Evolutionary conservation across 2,329 filamentous ascomycete genomes (phyloP).

Genomic region (Cephalotrichum gorgonifer): DNA sequence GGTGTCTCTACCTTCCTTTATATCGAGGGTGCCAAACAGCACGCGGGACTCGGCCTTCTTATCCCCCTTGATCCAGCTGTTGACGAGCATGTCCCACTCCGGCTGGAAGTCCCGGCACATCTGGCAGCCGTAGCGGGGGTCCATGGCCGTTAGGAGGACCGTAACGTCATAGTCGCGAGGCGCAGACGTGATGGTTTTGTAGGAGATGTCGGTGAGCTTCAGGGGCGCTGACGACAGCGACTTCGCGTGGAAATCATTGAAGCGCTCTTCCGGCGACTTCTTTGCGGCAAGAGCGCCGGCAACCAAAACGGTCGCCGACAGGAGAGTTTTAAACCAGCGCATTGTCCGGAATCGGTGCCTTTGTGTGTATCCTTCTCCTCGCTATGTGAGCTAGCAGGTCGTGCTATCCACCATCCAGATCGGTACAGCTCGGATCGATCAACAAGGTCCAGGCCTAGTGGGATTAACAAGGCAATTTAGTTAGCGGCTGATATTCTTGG

Average conservation of each 20-base stretch:
- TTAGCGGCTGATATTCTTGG: not conserved
- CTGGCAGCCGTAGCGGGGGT: conserved; percentile 71
- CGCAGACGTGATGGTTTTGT: conserved; percentile 61
- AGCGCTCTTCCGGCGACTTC: conserved; percentile 54
- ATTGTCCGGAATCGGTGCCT: conserved; percentile 36
- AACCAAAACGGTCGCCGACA: conserved; percentile 53
- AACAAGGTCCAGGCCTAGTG: not conserved
- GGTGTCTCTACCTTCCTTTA: conserved; percentile 68
- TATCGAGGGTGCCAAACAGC: conserved; percentile 80
- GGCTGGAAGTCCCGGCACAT: conserved; percentile 87
- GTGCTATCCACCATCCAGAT: not conserved
- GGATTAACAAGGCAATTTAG: not conserved
- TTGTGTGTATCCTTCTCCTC: not conserved
- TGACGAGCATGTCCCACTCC: conserved; percentile 81
- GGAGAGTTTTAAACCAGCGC: conserved; percentile 55
- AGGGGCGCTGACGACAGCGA: conserved; percentile 55
- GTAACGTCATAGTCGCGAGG: conserved; percentile 78
- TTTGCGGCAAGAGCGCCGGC: conserved; percentile 53
- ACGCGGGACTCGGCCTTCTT: conserved; percentile 62
- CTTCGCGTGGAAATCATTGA: conserved; percentile 60
- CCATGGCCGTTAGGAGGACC: conserved; percentile 78
- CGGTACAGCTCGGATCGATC: not conserved
- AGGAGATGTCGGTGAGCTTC: conserved; percentile 68
- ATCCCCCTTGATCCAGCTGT: conserved; percentile 81
- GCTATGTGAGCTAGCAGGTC: not conserved